Evolutionary conservation across 2,329 filamentous ascomycete species (phyloP), one percentile per base, ranked within the genome.

Genomic region (Orbilia quercus): DNA sequence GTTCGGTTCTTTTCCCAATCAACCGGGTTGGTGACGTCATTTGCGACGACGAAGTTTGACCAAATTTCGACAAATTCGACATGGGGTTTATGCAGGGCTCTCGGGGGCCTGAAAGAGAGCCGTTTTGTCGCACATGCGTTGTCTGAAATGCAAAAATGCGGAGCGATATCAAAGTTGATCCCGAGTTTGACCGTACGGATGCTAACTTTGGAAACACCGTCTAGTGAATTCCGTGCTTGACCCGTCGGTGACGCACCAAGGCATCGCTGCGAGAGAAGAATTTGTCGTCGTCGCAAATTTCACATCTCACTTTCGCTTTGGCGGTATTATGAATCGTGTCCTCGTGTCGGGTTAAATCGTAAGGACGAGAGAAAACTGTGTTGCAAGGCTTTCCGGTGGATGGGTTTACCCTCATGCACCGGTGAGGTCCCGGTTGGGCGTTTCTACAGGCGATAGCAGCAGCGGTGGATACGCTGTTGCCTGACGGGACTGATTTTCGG

Each of bases 261-360:
- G 95, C 95, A 82, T 99, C 95, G 75, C 94, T 95, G 67, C 95
- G 88, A 77, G 92, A 96, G 79, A 99, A 99, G 0, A 92, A 96
- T 85, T 98, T 98, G 79, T 98, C 94, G 78, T 98, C 93, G 1
- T 91, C 92, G 82, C 95, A 99, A 51, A 96, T 83, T 75, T 93
- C 89, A 81, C 95, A 99, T 47, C 92, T 89, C 6, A 97, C 92
- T 83, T 98, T 98, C 80, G 93, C 89, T 84, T 97, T 97, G 78
- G 91, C 88, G 0, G 89, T 89, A 78, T 97, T 97, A 85, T 98
- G 95, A 76, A 98, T 98, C 0, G 95, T 98, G 76, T 97, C 94
- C 80, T 99, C 95, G 79, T 99, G 95, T 20, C 95, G 86, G 0
- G 95, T 99, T 58, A 99, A 85, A 81, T 99, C 95, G 84, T 99